Evolutionary conservation across 164 flowering plant genomes (phyloP), one percentile per base, ranked within the genome.

Genomic region (Cinnamomum chago): DNA sequence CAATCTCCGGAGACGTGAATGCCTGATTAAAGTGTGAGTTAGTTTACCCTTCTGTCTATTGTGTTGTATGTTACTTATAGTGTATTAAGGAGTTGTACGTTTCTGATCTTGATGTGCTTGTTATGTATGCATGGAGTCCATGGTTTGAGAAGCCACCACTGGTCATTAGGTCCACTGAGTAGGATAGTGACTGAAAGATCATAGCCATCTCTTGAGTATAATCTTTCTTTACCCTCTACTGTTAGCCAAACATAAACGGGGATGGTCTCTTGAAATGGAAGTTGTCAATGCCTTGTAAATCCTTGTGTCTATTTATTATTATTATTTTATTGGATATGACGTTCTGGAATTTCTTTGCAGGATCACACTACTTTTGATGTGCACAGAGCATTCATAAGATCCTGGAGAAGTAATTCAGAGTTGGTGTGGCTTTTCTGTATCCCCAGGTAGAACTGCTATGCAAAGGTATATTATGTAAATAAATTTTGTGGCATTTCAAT

Each of bases 11-110:
- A 72, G 82, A 79, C 62, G 30, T 68, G 66, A 55, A 77, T 52
- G 80, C 77, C 76, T 47, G 62, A 70, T 74, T 55, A 40, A 68
- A 76, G 79, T 73, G 91, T 85, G 83, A 88, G 87, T 82, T 71
- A 50, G 14, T 68, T 50, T 47, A 22, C 13, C 23, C 52, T 33
- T 23, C 35, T 30, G 10, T 68, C 13, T 52, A 75, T 12, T 1
- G 30, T 71, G 24, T 17, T 51, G 18, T 65, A 30, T 30, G 14
- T 14, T 75, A 15, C 18, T 7, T 67, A 58, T 30, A 30, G 35
- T 30, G 35, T 30, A 30, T 30, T 0, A 3, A 30, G 35, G 35
- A 30, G 35, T 4, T 30, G 5, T 30, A 30, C 5, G 6, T 35
- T 64, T 25, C 22, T 33, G 12, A 66, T 1, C 2, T 73, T 47